Conservation (phyloP, 2,329 filamentous ascomycete genomes). For the Fusarium redolens region DNA sequence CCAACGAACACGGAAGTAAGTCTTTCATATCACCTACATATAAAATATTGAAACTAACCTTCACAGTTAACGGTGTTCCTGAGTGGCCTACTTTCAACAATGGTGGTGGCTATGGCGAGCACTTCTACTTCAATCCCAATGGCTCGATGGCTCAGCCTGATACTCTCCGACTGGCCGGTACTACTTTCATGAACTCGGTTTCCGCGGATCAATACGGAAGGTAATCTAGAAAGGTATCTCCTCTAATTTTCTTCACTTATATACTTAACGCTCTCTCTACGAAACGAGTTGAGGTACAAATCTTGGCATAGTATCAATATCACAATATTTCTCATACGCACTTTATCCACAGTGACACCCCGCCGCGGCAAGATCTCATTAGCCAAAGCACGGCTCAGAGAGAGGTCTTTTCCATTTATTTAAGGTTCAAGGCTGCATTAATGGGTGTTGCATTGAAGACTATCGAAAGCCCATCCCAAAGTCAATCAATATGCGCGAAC, state of each 20-base stretch:
- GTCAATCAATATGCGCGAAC: not conserved
- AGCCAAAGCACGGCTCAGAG: not conserved
- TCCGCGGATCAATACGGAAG: slow-evolving; percentile 30
- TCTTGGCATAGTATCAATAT: not conserved
- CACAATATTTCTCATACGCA: not conserved
- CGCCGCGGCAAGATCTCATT: not conserved
- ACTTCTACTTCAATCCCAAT: slow-evolving; percentile 40
- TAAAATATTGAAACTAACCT: not conserved
- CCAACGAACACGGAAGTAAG: slow-evolving; percentile 51
- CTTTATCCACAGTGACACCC: not conserved
- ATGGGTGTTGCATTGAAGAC: not conserved
- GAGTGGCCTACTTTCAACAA: slow-evolving; percentile 34
- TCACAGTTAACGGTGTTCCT: slow-evolving; percentile 12
- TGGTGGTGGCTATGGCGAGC: slow-evolving; percentile 36
- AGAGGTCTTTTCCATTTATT: not conserved
- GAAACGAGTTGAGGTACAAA: not conserved
- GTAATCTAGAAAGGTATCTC: not conserved
- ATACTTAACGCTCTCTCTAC: not conserved
- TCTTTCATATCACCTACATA: fast-evolving
- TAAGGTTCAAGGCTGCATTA: not conserved
- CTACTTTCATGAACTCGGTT: slow-evolving; percentile 37
- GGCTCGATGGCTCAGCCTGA: slow-evolving; percentile 27
- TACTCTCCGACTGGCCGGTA: slow-evolving; percentile 35
- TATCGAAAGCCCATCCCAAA: not conserved
- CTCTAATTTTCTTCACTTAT: not conserved